phyloP scores from a whole-genome alignment of 2,329 filamentous ascomycete species.

The Lecanicillium sp. region DNA sequence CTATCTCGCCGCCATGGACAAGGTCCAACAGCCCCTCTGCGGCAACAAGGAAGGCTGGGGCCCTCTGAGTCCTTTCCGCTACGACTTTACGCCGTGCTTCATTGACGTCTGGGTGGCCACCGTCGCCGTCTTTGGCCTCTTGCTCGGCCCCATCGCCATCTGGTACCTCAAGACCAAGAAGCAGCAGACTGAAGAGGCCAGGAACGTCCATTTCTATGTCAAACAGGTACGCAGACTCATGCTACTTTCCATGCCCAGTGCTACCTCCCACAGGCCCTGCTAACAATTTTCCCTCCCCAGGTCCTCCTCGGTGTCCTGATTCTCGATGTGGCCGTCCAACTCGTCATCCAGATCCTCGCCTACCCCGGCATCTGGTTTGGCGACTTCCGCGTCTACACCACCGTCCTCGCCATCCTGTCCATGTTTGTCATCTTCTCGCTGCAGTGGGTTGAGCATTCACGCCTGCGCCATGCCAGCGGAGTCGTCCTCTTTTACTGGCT shows the following conservation, averaged over 20 bases:
- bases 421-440: constrained; percentile 67
- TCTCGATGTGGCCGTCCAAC: constrained; percentile 61
- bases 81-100: constrained; percentile 96
- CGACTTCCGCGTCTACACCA: constrained; percentile 84
- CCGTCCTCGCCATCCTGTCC: constrained; percentile 62
- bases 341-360: constrained; percentile 65
- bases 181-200: constrained; percentile 53
- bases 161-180: constrained; percentile 70
- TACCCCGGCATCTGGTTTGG: constrained; percentile 64
- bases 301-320: constrained; percentile 60
- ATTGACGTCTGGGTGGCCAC: constrained; percentile 81
- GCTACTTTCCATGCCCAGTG: too few relatives aligned
- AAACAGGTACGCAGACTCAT: constrained; percentile 72
- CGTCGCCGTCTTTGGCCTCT: constrained; percentile 70
- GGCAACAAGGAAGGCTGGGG: constrained; percentile 93
- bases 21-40: constrained; percentile 66
- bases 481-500: constrained; percentile 91
- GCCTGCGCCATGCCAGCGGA: constrained; percentile 77
- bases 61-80: constrained; percentile 76
- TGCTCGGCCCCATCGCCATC: constrained; percentile 69
- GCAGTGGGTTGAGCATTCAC: constrained; percentile 80
- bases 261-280: too few relatives aligned
- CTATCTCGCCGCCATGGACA: constrained; percentile 49
- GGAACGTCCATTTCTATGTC: constrained; percentile 87
- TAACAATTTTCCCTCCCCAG: constrained; percentile 21